Evolutionary conservation across 495 filamentous ascomycete genomes (phyloP).

Genomic region (Letharia columbiana): DNA sequence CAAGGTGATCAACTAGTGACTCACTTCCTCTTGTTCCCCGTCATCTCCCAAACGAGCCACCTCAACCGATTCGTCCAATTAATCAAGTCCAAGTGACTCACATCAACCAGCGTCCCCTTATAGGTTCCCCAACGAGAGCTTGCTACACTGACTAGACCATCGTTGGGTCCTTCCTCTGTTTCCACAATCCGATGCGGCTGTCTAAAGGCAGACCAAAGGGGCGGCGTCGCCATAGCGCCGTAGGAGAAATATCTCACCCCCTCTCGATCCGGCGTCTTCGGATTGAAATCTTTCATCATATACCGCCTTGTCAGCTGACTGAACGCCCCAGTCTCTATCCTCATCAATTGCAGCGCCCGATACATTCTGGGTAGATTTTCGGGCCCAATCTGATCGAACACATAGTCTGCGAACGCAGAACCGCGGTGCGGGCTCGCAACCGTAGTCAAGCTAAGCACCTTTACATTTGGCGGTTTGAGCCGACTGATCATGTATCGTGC

Average conservation of each 20-base stretch:
- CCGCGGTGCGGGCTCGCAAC: slow-evolving; percentile 83
- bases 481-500: slow-evolving; percentile 86
- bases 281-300: slow-evolving; percentile 79
- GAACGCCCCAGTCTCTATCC: slow-evolving; percentile 76
- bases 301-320: slow-evolving; percentile 72
- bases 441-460: slow-evolving; percentile 74
- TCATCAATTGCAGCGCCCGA: slow-evolving; percentile 53
- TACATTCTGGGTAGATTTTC: slow-evolving; percentile 59
- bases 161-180: slow-evolving; percentile 71
- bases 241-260: slow-evolving; percentile 89
- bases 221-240: slow-evolving; percentile 64
- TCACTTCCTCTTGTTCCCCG: slow-evolving; percentile 59
- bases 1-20: not conserved
- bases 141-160: slow-evolving; percentile 82
- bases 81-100: slow-evolving; percentile 87
- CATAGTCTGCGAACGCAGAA: slow-evolving; percentile 76
- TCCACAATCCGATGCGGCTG: slow-evolving; percentile 62
- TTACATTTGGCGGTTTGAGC: slow-evolving; percentile 60
- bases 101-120: slow-evolving; percentile 78
- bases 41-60: slow-evolving; percentile 59
- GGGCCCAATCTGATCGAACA: slow-evolving; percentile 62
- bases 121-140: slow-evolving; percentile 88
- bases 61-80: slow-evolving; percentile 87
- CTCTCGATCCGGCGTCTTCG: slow-evolving; percentile 60
- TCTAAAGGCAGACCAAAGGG: slow-evolving; percentile 64